Base-by-base conservation (phyloP, 345 rosid species). In the Acer yangbiense region DNA sequence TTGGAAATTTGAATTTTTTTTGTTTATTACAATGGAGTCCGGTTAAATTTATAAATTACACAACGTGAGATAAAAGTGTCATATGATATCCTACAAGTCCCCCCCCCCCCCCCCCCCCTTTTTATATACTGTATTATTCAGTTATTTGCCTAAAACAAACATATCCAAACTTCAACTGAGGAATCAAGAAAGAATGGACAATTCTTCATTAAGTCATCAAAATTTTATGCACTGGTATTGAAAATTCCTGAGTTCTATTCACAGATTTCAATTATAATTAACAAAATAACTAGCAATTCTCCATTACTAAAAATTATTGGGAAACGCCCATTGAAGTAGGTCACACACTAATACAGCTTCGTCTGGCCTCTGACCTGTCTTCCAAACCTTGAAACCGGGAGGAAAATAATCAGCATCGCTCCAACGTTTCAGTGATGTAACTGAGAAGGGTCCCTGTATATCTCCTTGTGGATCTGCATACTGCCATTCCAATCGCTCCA, bases 321-420 rank as follows among this genome's bases (percentile, higher is more conserved):
- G 44, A 75, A 75, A 76, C 66, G 21, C 55, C 50, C 35, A 20
- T 21, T 12, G 14, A 78, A 92, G 80, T 65, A 90, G 69, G 27
- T 84, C 82, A 17, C 62, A 76, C 78, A 94, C 76, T 69, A 86
- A 65, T 39, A 83, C 88, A 76, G 91, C 92, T 1, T 84, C 78
- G 17, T 76, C 72, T 54, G 18, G 79, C 83, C 78, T 81, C 76
- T 87, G 83, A 39, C 91, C 95, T 1, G 48, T 68, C 90, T 79
- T 89, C 97, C 97, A 93, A 61, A 93, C 85, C 92, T 81, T 90
- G 82, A 94, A 94, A 81, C 72, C 81, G 1, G 79, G 54, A 41
- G 82, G 81, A 79, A 94, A 93, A 80, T 87, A 89, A 4, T 77
- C 80, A 1, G 54, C 80, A 27, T 92, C 92, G 6, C 71, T 63